Evolutionary conservation across 768 basidiomycete species (phyloP).

Genomic region (Agrocybe praecox): DNA sequence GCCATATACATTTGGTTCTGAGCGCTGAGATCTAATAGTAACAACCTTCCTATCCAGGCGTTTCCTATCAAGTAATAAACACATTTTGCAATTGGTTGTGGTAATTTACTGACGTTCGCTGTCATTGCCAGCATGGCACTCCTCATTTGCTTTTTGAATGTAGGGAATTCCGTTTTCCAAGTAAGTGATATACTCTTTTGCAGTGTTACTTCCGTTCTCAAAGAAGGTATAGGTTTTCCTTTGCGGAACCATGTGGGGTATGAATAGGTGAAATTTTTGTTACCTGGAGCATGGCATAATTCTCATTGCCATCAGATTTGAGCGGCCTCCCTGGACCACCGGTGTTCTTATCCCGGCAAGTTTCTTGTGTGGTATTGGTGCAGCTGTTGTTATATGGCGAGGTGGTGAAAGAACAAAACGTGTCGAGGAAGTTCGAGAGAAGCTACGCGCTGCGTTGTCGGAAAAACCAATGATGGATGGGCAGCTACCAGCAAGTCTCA

Average conservation of each 20-base stretch:
- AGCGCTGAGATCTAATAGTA: background rate
- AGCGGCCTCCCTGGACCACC: constrained; percentile 71
- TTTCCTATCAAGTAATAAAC: constrained; percentile 63
- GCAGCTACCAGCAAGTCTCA: constrained; percentile 35
- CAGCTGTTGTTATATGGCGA: constrained; percentile 74
- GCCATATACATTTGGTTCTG: constrained; percentile 1
- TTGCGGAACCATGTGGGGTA: constrained; percentile 80
- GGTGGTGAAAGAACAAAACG: constrained; percentile 73
- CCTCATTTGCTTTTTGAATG: constrained; percentile 70
- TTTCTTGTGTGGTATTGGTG: constrained; percentile 77
- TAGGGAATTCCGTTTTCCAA: constrained; percentile 84
- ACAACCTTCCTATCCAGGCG: constrained; percentile 41
- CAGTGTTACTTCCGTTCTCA: background rate
- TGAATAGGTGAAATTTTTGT: constrained; percentile 54
- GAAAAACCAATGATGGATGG: constrained; percentile 20
- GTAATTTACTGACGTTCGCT: background rate
- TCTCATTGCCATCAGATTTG: constrained; percentile 38
- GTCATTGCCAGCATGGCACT: constrained; percentile 55
- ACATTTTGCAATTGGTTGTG: constrained; percentile 1
- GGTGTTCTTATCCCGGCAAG: constrained; percentile 69
- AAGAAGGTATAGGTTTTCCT: constrained; percentile 48
- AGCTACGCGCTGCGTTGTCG: constrained; percentile 50
- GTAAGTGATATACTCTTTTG: constrained; percentile 29
- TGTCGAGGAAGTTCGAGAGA: constrained; percentile 61
- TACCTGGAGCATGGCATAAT: background rate